These are phyloP conservation scores for Azolla pinnata DNA, from an alignment of 75 land plant species.

Conservation along the genomic window DNA sequence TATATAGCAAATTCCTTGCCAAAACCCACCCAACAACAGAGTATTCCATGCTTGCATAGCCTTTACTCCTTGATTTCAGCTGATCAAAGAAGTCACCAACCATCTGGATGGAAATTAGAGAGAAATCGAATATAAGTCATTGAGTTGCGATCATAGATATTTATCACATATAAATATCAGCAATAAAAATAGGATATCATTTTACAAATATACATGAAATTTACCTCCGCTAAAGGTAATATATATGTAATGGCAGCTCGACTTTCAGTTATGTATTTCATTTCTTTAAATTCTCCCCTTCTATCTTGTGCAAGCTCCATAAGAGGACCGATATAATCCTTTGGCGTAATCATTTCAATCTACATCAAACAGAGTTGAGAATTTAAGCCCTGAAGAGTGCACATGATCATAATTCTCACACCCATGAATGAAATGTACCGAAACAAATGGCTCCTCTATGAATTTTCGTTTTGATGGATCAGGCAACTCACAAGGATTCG, in stretches of 20 bases:
- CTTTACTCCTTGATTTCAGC: conserved; percentile 91
- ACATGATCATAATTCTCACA: too few relatives aligned
- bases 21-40: conserved; percentile 80
- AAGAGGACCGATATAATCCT: conserved; percentile 81
- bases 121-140: too few relatives aligned
- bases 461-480: conserved; percentile 66
- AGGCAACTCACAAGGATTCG: conserved; percentile 88
- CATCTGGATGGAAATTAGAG: conserved; percentile 41
- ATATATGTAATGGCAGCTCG: conserved; percentile 72
- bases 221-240: conserved; percentile 86
- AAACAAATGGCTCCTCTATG: conserved; percentile 87
- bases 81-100: conserved; percentile 99
- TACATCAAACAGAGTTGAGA: conserved; percentile 13
- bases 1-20: too few relatives aligned
- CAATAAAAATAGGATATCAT: too few relatives aligned
- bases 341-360: conserved; percentile 94
- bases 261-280: conserved; percentile 76
- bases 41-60: conserved; percentile 99
- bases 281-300: conserved; percentile 83
- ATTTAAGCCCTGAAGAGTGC: too few relatives aligned
- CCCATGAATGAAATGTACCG: conserved; percentile 49
- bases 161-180: too few relatives aligned
- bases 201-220: not conserved
- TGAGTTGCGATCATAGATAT: too few relatives aligned
- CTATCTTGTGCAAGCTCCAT: conserved; percentile 98